These are phyloP conservation scores for Pseudozyma sp. DNA, from an alignment of 1,284 basidiomycete species.

Conservation along the genomic window DNA sequence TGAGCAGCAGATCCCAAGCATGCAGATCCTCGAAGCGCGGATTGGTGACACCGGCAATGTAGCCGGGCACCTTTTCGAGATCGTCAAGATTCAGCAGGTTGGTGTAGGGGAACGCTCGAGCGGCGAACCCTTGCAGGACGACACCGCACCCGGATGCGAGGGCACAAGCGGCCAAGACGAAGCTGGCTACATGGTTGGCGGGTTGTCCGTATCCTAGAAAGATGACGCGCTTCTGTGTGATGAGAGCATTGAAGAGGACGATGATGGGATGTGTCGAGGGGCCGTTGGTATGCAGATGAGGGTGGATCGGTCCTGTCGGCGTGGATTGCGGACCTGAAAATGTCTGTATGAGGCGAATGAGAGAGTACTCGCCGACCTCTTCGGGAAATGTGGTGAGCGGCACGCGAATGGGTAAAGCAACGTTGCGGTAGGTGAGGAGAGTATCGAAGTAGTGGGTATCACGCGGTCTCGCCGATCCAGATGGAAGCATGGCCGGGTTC, in stretches of 20 bases:
- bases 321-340: conserved; percentile 76
- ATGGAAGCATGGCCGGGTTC: conserved; percentile 13
- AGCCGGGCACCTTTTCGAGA: conserved; percentile 86
- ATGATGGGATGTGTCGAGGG: conserved; percentile 91
- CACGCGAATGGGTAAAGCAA: conserved; percentile 51
- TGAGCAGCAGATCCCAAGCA: conserved; percentile 91
- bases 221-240: conserved; percentile 91
- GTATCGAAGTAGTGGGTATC: conserved; percentile 96
- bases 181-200: conserved; percentile 84
- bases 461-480: conserved; percentile 64
- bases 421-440: conserved; percentile 75
- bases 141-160: conserved; percentile 88
- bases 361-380: conserved; percentile 97
- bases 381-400: conserved; percentile 72
- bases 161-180: conserved; percentile 92
- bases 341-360: conserved; percentile 87
- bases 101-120: conserved; percentile 91
- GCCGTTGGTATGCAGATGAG: conserved; percentile 92
- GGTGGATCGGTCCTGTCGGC: conserved; percentile 81
- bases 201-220: conserved; percentile 85
- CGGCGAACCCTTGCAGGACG: conserved; percentile 80
- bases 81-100: conserved; percentile 88
- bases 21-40: conserved; percentile 89
- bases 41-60: conserved; percentile 95
- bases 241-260: conserved; percentile 91